A percentile compares a stretch with the other conserved stretches of the same genome.
Evolutionary conservation across 1,139 yeast genomes (phyloP).

Genomic region (Pichia norvegensis): DNA sequence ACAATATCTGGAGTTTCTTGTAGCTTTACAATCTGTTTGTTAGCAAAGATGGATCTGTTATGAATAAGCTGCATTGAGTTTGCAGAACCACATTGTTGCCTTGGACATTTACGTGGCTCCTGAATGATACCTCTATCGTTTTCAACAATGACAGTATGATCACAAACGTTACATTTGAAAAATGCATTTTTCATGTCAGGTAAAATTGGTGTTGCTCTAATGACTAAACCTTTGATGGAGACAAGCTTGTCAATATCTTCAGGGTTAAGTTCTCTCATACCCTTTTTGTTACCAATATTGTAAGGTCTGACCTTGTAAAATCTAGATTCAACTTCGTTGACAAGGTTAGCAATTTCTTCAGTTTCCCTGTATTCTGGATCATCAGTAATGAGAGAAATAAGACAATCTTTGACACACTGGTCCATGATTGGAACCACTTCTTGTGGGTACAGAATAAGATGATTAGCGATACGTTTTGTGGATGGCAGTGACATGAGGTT

Average conservation of each 20-base stretch:
- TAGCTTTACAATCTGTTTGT: conserved; percentile 84
- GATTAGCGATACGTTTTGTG: conserved; percentile 74
- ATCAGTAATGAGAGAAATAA: conserved; percentile 71
- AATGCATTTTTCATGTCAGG: conserved; percentile 99
- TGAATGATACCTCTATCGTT: conserved; percentile 91
- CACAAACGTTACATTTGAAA: conserved; percentile 92
- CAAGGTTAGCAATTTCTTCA: conserved; percentile 22
- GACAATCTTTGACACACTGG: conserved; percentile 85
- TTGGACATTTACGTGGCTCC: conserved; percentile 89
- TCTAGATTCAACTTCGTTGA: conserved; percentile 70
- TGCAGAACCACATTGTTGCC: conserved; percentile 75
- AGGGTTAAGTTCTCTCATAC: conserved; percentile 94
- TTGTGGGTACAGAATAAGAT: conserved; percentile 86
- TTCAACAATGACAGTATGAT: conserved; percentile 84
- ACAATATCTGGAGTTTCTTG: conserved; percentile 97
- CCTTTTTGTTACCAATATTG: conserved; percentile 60
- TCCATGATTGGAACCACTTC: conserved; percentile 98
- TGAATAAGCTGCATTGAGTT: conserved; percentile 89
- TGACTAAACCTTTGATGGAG: conserved; percentile 81
- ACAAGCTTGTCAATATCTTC: conserved; percentile 92
- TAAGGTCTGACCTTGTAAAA: conserved; percentile 85
- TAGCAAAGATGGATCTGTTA: conserved; percentile 87
- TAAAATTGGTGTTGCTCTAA: conserved; percentile 82
- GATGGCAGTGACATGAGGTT: conserved; percentile 71
- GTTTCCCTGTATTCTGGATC: conserved; percentile 32